phyloP scores from a whole-genome alignment of 345 rosid species.

The Moringa oleifera region DNA sequence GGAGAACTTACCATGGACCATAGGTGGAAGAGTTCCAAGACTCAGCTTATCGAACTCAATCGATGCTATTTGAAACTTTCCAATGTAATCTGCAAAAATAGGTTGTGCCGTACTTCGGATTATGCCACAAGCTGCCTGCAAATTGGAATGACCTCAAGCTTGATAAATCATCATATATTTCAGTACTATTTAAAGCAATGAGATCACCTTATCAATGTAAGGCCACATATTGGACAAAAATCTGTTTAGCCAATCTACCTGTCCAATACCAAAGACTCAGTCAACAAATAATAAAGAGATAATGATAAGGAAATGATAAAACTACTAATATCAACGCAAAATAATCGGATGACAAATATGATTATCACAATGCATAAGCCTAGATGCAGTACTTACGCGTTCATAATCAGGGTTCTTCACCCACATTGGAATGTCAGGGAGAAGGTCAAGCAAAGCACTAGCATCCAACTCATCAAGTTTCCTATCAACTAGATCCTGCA shows the following conservation, averaged over 20 bases:
- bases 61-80: conserved; percentile 39
- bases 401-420: conserved; percentile 73
- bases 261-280: conserved; percentile 1
- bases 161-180: neutral
- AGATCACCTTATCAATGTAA: conserved; percentile 60
- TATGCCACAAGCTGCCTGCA: conserved; percentile 52
- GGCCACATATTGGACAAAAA: conserved; percentile 68
- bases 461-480: conserved; percentile 43
- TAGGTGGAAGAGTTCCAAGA: conserved; percentile 67
- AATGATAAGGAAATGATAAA: neutral
- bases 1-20: conserved; percentile 42
- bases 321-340: neutral
- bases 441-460: conserved; percentile 40
- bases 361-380: neutral
- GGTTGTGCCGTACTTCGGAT: conserved; percentile 43
- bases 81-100: conserved; percentile 55
- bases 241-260: conserved; percentile 82
- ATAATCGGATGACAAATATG: neutral
- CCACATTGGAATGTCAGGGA: conserved; percentile 71
- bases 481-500: conserved; percentile 54
- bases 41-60: conserved; percentile 48
- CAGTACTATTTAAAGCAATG: conserved; percentile 7
- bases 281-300: neutral
- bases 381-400: conserved; percentile 33
- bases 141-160: conserved; percentile 5